Percentiles rank a stretch among this genome's conserved stretches.
Evolutionary conservation across 148 eudicot genomes (phyloP).

Genomic region (Persicaria tinctoria): DNA sequence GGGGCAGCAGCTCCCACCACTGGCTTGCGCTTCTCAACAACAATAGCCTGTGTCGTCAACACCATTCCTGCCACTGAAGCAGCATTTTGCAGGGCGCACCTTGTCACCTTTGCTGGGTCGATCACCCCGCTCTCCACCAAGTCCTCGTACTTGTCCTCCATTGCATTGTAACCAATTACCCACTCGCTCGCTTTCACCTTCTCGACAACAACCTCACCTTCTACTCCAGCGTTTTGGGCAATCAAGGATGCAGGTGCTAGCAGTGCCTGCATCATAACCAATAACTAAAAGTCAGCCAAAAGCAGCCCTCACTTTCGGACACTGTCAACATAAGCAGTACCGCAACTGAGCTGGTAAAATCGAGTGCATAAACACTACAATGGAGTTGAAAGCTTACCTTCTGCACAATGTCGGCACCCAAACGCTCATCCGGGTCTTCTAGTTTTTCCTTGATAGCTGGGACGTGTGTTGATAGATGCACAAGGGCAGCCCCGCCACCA

Average conservation of each 20-base stretch:
- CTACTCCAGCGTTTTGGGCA: constrained; percentile 91
- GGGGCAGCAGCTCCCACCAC: constrained; percentile 43
- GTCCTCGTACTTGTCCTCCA: constrained; percentile 81
- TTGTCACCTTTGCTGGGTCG: constrained; percentile 93
- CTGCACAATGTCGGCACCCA: constrained; percentile 96
- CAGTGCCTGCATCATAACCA: constrained; percentile 49
- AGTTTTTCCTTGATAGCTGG: constrained; percentile 80
- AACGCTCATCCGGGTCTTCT: constrained; percentile 81
- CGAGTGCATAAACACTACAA: neutral
- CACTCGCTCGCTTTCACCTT: constrained; percentile 70
- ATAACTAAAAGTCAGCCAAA: neutral
- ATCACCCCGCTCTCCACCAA: constrained; percentile 80
- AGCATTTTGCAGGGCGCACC: constrained; percentile 91
- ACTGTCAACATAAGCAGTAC: too few species aligned
- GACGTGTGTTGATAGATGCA: constrained; percentile 75
- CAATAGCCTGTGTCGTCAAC: constrained; percentile 93
- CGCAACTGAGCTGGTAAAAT: too few species aligned
- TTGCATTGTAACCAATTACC: constrained; percentile 96
- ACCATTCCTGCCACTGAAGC: constrained; percentile 99
- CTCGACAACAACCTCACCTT: constrained; percentile 98
- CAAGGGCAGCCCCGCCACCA: constrained; percentile 97
- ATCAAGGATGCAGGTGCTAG: constrained; percentile 77
- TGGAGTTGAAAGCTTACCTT: constrained; percentile 41
- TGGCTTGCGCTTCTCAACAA: constrained; percentile 80
- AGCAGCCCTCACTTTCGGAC: too few species aligned